A percentile compares a stretch with the other conserved stretches of the same genome.
phyloP scores from a whole-genome alignment of 2,329 filamentous ascomycete genomes.

The Fusarium sp. region DNA sequence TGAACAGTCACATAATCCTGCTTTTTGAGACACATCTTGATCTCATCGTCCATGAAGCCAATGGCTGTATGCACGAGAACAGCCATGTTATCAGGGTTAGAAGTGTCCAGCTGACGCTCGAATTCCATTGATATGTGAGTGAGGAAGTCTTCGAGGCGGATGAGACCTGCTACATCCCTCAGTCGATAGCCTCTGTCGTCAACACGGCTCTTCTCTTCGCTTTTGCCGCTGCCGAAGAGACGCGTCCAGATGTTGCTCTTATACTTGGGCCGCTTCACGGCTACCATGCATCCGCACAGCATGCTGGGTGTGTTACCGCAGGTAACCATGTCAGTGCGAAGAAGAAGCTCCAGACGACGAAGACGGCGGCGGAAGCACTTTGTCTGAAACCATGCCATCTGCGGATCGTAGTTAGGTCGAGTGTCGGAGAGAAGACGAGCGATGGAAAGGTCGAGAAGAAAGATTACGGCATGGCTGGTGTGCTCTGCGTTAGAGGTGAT shows the following conservation, averaged over 20 bases:
- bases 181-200: slow-evolving; percentile 6
- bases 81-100: background rate
- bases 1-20: background rate
- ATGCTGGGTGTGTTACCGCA: slow-evolving; percentile 23
- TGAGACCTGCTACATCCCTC: slow-evolving; percentile 30
- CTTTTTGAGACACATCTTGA: slow-evolving; percentile 6
- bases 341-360: slow-evolving; percentile 4
- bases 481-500: background rate
- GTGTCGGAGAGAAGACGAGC: slow-evolving; percentile 3
- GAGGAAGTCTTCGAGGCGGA: slow-evolving; percentile 35
- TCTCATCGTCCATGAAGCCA: slow-evolving; percentile 20
- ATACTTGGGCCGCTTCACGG: slow-evolving; percentile 22
- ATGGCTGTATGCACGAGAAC: slow-evolving; percentile 6
- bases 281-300: slow-evolving; percentile 27
- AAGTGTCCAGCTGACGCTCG: background rate
- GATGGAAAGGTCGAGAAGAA: slow-evolving; percentile 23
- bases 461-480: slow-evolving; percentile 11
- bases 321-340: slow-evolving; percentile 6
- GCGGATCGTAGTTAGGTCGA: background rate
- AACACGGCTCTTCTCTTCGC: background rate
- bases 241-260: slow-evolving; percentile 30
- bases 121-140: slow-evolving; percentile 18
- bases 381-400: slow-evolving; percentile 1
- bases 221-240: slow-evolving; percentile 5
- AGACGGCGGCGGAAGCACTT: slow-evolving; percentile 23